Evolutionary conservation across 2,329 filamentous ascomycete species (phyloP).

Genomic region (Phaeoacremonium minimum): DNA sequence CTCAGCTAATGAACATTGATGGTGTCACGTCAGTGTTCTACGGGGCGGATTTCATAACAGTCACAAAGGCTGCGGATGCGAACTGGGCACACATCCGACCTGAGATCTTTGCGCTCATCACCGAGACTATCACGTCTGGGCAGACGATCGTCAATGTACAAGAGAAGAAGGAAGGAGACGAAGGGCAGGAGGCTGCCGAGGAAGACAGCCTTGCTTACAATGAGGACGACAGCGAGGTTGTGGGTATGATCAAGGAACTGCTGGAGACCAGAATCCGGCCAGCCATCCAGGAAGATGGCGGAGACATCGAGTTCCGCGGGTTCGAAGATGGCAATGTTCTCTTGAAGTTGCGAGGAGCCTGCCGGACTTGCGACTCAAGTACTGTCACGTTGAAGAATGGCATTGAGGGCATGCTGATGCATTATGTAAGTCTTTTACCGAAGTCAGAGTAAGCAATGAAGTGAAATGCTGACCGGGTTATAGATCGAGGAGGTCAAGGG

Average conservation of each 20-base stretch:
- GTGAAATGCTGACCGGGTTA: constrained; percentile 24
- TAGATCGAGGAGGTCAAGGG: constrained; percentile 94
- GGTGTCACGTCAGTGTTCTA: constrained; percentile 95
- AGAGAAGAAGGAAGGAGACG: constrained; percentile 54
- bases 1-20: constrained; percentile 87
- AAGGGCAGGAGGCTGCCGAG: constrained; percentile 43
- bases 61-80: constrained; percentile 82
- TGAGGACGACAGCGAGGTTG: constrained; percentile 88
- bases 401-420: constrained; percentile 98
- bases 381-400: constrained; percentile 96
- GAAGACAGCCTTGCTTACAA: constrained; percentile 76
- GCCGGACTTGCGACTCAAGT: constrained; percentile 92
- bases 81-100: constrained; percentile 95
- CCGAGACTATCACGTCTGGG: constrained; percentile 82
- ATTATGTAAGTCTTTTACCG: constrained; percentile 80
- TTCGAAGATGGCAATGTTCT: constrained; percentile 83
- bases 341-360: constrained; percentile 86
- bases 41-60: constrained; percentile 91
- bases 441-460: too few species aligned
- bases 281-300: constrained; percentile 95
- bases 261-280: constrained; percentile 92
- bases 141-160: constrained; percentile 73
- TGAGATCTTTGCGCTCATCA: constrained; percentile 92
- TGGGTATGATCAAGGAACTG: constrained; percentile 98
- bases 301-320: constrained; percentile 92